phyloP scores from a whole-genome alignment of 2,329 filamentous ascomycete species.

The Aureobasidium sp. region DNA sequence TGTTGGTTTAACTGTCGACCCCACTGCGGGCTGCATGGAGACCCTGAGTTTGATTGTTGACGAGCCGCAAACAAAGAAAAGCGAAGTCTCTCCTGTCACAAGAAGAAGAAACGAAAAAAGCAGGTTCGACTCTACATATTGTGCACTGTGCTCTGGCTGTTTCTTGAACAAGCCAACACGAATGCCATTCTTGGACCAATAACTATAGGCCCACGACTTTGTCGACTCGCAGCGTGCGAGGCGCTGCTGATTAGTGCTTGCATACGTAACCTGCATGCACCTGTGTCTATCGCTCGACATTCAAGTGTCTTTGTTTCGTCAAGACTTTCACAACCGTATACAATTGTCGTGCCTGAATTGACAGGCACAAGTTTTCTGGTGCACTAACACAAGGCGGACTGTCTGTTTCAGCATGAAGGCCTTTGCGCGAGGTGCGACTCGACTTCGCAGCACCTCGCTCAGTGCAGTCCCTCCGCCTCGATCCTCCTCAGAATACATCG shows the following conservation, averaged over 20 bases:
- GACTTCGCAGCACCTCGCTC: slow-evolving; percentile 36
- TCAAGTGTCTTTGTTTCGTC: not conserved
- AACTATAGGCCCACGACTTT: not conserved
- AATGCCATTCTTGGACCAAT: not conserved
- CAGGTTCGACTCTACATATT: not conserved
- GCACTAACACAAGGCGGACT: not conserved
- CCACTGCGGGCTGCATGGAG: not conserved
- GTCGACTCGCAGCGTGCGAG: not conserved
- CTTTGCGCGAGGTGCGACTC: slow-evolving; percentile 19
- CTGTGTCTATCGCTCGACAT: not conserved
- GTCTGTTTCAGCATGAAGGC: slow-evolving; percentile 18
- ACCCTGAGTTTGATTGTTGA: slow-evolving; percentile 5
- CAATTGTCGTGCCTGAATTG: not conserved
- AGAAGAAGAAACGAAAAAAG: not conserved
- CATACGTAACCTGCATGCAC: slow-evolving; percentile 6
- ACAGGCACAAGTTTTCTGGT: not conserved
- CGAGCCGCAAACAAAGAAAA: slow-evolving; percentile 7
- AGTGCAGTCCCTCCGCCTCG: slow-evolving; percentile 41
- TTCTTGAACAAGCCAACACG: not conserved
- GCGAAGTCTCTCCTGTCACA: not conserved
- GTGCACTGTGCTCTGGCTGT: not conserved
- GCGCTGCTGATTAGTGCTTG: not conserved
- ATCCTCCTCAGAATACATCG: slow-evolving; percentile 42
- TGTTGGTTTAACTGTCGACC: not conserved
- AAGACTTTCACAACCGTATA: no score